Conservation (phyloP, 2,329 filamentous ascomycete genomes). For the Trichoderma aggressivum region DNA sequence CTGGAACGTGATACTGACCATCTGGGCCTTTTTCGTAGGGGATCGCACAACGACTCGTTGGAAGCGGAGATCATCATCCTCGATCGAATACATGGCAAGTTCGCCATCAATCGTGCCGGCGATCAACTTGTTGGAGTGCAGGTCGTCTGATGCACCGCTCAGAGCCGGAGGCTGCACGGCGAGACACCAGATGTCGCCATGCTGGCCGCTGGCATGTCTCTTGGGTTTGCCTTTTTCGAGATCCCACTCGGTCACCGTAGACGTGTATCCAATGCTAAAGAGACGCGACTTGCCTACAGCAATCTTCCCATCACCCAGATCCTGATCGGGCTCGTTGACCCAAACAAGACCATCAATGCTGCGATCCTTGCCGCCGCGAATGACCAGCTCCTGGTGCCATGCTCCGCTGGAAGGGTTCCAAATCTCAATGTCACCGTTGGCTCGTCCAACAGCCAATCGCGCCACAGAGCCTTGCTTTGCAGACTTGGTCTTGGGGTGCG, state of each 20-base stretch:
- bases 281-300: constrained; percentile 73
- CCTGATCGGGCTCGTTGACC: constrained; percentile 80
- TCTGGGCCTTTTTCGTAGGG: constrained; percentile 78
- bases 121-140: constrained; percentile 61
- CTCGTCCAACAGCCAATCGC: constrained; percentile 83
- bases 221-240: constrained; percentile 72
- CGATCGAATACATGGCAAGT: constrained; percentile 80
- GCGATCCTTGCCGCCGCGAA: constrained; percentile 77
- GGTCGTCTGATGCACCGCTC: constrained; percentile 34
- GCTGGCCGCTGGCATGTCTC: constrained; percentile 83
- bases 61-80: constrained; percentile 78
- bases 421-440: constrained; percentile 95
- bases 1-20: constrained; percentile 89
- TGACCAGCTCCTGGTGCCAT: constrained; percentile 88
- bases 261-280: constrained; percentile 95
- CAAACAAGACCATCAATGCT: constrained; percentile 89
- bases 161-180: constrained; percentile 67
- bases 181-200: constrained; percentile 96
- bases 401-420: constrained; percentile 83
- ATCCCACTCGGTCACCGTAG: constrained; percentile 93
- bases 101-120: constrained; percentile 89
- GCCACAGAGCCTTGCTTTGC: constrained; percentile 51
- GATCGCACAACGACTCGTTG: constrained; percentile 71
- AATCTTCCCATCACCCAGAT: constrained; percentile 58
- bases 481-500: constrained; percentile 59